Evolutionary conservation across 306 rosid genomes (phyloP), one percentile per base, ranked within the genome.

Genomic region (Rosa multiflora): DNA sequence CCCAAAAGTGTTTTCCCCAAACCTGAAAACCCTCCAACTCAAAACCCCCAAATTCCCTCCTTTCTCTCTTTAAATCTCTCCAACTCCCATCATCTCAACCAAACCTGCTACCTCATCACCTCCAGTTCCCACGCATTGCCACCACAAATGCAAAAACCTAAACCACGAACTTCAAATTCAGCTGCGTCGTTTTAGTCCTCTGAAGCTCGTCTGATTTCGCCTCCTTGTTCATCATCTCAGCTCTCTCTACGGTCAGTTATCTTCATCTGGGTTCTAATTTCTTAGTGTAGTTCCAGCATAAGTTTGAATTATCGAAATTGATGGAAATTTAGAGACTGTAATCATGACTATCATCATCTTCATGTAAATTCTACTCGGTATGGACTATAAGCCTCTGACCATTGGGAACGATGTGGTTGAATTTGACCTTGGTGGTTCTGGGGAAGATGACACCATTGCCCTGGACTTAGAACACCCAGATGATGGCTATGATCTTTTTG

Each of bases 311-410:
- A 3, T 40, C 35, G 32, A 72, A 49, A 42, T 61, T 48, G 17
- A 62, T 70, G 81, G 49, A 51, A 15, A 61, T 10, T 39, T 58
- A 13, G 61, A 32, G 14, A 23, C 0, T 20, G 1, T 64, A 8
- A 4, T 47, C 37, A 6, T 29, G 32, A 29, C 2, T 29, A 29
- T 64, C n/a, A 48, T 51, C 9, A 20, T n/a, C 7, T 3, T 49
- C 15, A 11, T 44, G 5, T 48, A 13, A 53, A 35, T 42, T 40
- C 4, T 56, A 6, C 17, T 64, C 42, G 8, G 51, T 26, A 79
- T 83, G 87, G 87, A 79, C 75, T 71, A 71, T 21, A 77, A 79
- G 77, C 78, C 78, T 63, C 83, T 79, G 29, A 49, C 37, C 78
- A 76, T 62, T 71, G 77, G 35, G 13, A 63, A 66, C 53, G 78